Evolutionary conservation across 192 early-diverging fungal genomes (phyloP), one percentile per base, ranked within the genome.

Genomic region (Haplosporangium gracile): DNA sequence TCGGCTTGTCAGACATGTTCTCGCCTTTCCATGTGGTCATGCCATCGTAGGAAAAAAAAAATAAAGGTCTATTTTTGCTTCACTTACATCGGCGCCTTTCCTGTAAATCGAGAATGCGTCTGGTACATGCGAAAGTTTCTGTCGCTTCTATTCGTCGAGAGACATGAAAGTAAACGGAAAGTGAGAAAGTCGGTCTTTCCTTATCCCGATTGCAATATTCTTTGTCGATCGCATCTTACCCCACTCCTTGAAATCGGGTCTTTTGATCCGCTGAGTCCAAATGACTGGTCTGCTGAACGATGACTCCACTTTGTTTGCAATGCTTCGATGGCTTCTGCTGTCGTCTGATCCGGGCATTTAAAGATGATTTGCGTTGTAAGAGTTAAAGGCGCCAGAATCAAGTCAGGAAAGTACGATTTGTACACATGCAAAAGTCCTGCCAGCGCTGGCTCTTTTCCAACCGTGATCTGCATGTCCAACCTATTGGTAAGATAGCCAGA

Each of bases 351-450:
- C 3, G 91, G 89, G 43, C 88, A 89, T 53, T 89, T 89, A 65
- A 91, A 92, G 4, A 89, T 89, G 15, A 70, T 74, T 55, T 81
- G 79, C 10, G 70, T 80, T 15, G 83, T 71, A 13, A 78, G 24
- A 4, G 77, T 65, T 70, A 89, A 73, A 1, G 63, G 72, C 29
- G 87, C 81, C 75, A 90, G 68, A 11, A 90, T 86, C 34, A 91
- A 57, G 26, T 88, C 82, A 13, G 90, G 90, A 72, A 79, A 80
- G 70, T 91, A 93, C 39, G 83, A 75, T 49, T 90, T 88, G 72
- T 89, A 93, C 15, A 90, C 73, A n/a, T 82, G 83, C 57, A 91
- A 74, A 51, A 93, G 77, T 57, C 88, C 91, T 43, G 80, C 68
- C 32, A 93, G 72, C 1, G 85, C 70, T 8, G 82, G 85, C 60